Evolutionary conservation across 2,329 filamentous ascomycete genomes (phyloP).

Genomic region (Graphilbum ipis-grandicollis): DNA sequence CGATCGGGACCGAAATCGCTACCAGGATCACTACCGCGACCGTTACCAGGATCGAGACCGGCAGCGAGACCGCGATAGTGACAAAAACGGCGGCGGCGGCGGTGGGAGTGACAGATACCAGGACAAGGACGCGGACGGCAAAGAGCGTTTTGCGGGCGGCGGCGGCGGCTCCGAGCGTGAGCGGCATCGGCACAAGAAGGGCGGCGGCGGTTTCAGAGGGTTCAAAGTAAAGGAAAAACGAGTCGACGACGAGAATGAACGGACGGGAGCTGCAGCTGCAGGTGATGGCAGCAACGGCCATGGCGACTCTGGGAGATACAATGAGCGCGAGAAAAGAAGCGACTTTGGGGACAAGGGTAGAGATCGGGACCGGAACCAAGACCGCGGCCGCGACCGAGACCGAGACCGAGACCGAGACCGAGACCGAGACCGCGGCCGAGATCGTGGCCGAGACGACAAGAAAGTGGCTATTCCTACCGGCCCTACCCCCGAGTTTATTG

Average conservation of each 20-base stretch:
- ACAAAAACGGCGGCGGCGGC: constrained; percentile 9
- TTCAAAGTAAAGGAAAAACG: constrained; percentile 44
- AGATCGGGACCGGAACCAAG: constrained; percentile 11
- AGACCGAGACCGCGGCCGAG: constrained; percentile 10
- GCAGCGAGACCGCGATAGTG: constrained; percentile 12
- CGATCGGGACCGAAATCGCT: constrained; percentile 12
- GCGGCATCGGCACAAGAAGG: constrained; percentile 8
- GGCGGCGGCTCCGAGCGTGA: constrained; percentile 15
- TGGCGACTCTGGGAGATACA: constrained; percentile 11
- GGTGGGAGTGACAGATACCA: constrained; percentile 11
- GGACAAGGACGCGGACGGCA: constrained; percentile 7
- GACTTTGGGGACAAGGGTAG: constrained; percentile 11
- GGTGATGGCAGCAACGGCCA: constrained; percentile 16
- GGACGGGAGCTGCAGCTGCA: constrained; percentile 13
- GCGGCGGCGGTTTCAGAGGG: constrained; percentile 18
- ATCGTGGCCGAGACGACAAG: constrained; percentile 24
- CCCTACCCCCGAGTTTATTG: constrained; percentile 37
- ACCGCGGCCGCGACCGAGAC: constrained; percentile 12
- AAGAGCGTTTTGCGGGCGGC: no score
- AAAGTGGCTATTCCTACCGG: constrained; percentile 20
- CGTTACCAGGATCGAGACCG: constrained; percentile 11
- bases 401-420: constrained; percentile 13
- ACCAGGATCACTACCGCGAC: constrained; percentile 13
- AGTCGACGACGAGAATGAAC: constrained; percentile 23
- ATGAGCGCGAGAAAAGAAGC: constrained; percentile 12